Conservation (phyloP, 73 alveolate species). For the Tetrahymena malaccensis region DNA sequence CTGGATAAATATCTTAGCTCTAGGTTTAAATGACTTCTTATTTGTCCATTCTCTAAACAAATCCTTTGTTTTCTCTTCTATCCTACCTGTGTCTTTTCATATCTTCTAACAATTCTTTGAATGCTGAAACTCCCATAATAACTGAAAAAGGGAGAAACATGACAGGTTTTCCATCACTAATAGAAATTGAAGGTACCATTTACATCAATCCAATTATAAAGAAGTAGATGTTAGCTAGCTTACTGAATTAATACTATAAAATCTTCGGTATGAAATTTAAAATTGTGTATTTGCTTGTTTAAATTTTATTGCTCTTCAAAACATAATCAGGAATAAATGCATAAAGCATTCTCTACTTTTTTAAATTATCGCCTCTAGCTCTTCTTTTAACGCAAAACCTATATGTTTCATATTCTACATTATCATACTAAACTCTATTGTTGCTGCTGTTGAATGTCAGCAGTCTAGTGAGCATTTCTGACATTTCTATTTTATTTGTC, state of each 20-base stretch:
- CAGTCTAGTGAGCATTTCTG: not conserved
- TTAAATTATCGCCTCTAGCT: not conserved
- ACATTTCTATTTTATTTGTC: not conserved
- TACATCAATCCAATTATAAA: conserved; percentile 76
- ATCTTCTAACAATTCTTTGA: conserved; percentile 94
- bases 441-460: not conserved
- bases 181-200: conserved; percentile 70
- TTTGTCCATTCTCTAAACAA: not conserved
- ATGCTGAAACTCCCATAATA: conserved; percentile 62
- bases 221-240: conserved; percentile 81
- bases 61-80: conserved; percentile 63
- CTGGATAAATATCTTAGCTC: not conserved
- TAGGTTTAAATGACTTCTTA: not conserved
- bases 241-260: conserved; percentile 69
- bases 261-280: conserved; percentile 63
- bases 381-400: not conserved
- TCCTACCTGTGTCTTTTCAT: conserved; percentile 65
- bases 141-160: conserved; percentile 49
- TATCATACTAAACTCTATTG: not conserved
- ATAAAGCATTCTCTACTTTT: not conserved
- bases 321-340: not conserved
- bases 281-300: not conserved
- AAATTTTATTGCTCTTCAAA: not conserved
- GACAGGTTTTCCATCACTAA: conserved; percentile 81
- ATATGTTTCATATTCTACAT: not conserved